Conservation (phyloP, 441 rosid species). For the Codiaeum variegatum region DNA sequence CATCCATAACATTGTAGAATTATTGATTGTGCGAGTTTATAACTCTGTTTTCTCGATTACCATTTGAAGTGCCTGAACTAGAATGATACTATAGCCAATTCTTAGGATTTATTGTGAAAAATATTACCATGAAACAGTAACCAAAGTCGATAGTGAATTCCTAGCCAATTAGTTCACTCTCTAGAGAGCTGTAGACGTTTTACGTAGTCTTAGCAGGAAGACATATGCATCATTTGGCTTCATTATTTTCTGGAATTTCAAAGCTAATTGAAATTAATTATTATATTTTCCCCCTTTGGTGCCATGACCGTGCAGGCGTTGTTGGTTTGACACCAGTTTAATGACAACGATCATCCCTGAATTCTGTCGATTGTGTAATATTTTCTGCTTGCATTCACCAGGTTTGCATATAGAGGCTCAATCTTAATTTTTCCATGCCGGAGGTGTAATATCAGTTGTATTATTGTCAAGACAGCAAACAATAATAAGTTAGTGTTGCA, state of each 20-base stretch:
- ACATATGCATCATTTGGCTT: not conserved
- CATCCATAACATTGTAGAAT: not conserved
- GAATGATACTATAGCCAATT: not conserved
- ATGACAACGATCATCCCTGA: not conserved
- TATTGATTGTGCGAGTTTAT: not conserved
- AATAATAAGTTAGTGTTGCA: not conserved
- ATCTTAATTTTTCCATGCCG: not conserved
- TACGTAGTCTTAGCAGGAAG: too few relatives aligned
- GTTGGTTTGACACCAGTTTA: conserved; percentile 15
- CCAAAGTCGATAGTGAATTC: too few relatives aligned
- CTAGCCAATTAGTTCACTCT: too few relatives aligned
- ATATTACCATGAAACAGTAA: not conserved
- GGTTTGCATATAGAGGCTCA: not conserved
- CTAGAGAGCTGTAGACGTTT: not conserved
- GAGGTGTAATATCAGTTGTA: conserved; percentile 8
- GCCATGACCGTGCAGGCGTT: not conserved
- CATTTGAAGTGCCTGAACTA: not conserved
- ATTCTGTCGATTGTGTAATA: not conserved
- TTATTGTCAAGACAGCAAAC: conserved; percentile 9
- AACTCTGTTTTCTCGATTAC: not conserved
- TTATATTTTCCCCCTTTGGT: not conserved
- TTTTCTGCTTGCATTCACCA: conserved; percentile 11
- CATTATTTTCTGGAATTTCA: not conserved
- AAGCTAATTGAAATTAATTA: not conserved
- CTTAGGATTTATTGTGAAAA: not conserved